A percentile compares a stretch with the other conserved stretches of the same genome.
Conservation (phyloP, 1,139 yeast species). For the Geotrichum carabidarum region DNA sequence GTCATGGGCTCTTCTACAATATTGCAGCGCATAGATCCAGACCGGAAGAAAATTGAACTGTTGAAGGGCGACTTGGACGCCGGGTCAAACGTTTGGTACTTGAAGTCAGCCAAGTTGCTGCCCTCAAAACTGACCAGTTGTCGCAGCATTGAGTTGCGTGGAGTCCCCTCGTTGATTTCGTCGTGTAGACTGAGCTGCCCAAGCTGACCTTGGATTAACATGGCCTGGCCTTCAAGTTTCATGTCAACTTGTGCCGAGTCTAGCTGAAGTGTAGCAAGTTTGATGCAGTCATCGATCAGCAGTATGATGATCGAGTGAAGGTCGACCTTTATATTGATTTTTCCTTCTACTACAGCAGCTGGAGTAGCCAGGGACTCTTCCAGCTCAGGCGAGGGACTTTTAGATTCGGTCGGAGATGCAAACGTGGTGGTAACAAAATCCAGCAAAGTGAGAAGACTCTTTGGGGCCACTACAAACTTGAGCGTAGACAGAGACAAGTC, state of each 20-base stretch:
- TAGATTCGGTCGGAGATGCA: constrained; percentile 37
- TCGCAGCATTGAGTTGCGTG: constrained; percentile 54
- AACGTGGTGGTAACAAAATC: constrained; percentile 82
- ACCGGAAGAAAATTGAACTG: constrained; percentile 58
- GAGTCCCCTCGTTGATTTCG: constrained; percentile 60
- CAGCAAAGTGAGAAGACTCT: constrained; percentile 66
- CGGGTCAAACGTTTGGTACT: constrained; percentile 73
- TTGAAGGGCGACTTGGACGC: constrained; percentile 39
- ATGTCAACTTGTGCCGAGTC: constrained; percentile 68
- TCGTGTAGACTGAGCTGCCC: constrained; percentile 80
- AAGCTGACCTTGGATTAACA: constrained; percentile 64
- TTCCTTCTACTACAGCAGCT: constrained; percentile 40
- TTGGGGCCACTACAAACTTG: constrained; percentile 68
- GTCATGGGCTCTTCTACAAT: constrained; percentile 77
- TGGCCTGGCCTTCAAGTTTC: constrained; percentile 63
- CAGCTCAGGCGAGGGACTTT: constrained; percentile 18
- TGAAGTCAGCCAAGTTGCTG: constrained; percentile 71
- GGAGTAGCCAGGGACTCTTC: constrained; percentile 4
- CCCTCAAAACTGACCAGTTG: constrained; percentile 76
- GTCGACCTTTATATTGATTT: constrained; percentile 60
- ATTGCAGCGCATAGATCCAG: constrained; percentile 69
- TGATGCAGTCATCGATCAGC: constrained; percentile 76
- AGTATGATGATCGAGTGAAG: constrained; percentile 70
- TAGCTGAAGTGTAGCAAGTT: constrained; percentile 71
- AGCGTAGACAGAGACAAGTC: constrained; percentile 72